Percentiles rank a stretch among this genome's conserved stretches.
phyloP scores from a whole-genome alignment of 2,329 filamentous ascomycete genomes.

The Fusarium brevicatenulatum region DNA sequence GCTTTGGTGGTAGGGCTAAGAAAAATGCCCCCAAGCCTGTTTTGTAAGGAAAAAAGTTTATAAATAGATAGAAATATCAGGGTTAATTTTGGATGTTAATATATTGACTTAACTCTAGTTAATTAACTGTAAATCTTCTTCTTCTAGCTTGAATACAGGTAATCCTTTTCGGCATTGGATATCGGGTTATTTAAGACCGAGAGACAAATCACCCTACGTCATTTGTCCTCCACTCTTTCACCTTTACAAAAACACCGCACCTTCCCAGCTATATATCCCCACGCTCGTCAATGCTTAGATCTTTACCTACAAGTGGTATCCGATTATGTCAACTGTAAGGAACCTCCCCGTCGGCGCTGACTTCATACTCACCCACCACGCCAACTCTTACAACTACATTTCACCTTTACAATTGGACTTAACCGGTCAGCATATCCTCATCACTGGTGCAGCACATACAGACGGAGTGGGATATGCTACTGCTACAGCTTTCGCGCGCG shows the following conservation, averaged over 20 bases:
- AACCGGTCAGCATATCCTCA: not conserved
- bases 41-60: too few species aligned
- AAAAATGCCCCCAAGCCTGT: too few species aligned
- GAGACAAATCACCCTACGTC: not conserved
- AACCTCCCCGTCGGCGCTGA: not conserved
- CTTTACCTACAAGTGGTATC: accelerated
- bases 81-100: too few species aligned
- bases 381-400: not conserved
- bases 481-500: not conserved
- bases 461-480: not conserved
- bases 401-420: not conserved
- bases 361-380: not conserved
- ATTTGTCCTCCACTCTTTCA: not conserved
- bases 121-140: too few species aligned
- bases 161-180: too few species aligned
- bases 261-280: accelerated
- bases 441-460: not conserved
- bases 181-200: not conserved
- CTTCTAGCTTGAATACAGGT: too few species aligned
- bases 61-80: too few species aligned
- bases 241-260: not conserved
- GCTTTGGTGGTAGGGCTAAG: too few species aligned
- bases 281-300: accelerated
- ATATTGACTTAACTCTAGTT: too few species aligned
- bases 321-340: not conserved